Evolutionary conservation across 2,329 filamentous ascomycete species (phyloP), one percentile per base, ranked within the genome.

Genomic region (Emydomyces testavorans): DNA sequence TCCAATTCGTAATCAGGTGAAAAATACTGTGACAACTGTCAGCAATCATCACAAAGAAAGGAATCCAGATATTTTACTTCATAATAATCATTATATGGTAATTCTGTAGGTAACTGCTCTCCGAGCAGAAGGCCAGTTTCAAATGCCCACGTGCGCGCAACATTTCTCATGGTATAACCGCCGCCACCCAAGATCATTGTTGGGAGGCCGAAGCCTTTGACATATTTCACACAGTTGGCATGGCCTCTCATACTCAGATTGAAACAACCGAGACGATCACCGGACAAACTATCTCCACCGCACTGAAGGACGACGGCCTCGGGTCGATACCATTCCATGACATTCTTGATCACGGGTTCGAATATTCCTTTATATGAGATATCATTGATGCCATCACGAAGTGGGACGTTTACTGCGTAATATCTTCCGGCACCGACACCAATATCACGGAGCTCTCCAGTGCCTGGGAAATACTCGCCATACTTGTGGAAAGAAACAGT

Each of bases 71-170:
- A 20, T 53, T 65, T 58, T 61, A 76, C 74, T 63, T 83, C 80
- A 60, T 96, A 96, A 66, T 96, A 96, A 70, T 96, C 90, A 54
- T 94, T 96, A 66, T 88, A 96, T 0, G 90, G 90, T 34, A 96
- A 74, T n/a, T 85, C 81, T 4, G 83, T 76, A 8, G 79, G 76
- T 76, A 96, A 85, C 24, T 85, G 76, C 51, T 89, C 79, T 23
- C 85, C 85, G 16, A 95, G 85, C 6, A 96, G 75, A 50, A 88
- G 77, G 55, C 90, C 90, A 56, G 68, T 83, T 78, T 95, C 70
- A 57, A 72, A 77, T 18, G 71, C 71, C 78, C 77, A 81, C 1
- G 79, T 82, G 41, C 79, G 72, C 37, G 73, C 70, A 43, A 76
- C 73, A 51, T 76, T 83, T 46, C 80, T 72, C 78, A 83, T 83